Evolutionary conservation across 169 alveolate genomes (phyloP).

Genomic region (Plasmodium sp.): DNA sequence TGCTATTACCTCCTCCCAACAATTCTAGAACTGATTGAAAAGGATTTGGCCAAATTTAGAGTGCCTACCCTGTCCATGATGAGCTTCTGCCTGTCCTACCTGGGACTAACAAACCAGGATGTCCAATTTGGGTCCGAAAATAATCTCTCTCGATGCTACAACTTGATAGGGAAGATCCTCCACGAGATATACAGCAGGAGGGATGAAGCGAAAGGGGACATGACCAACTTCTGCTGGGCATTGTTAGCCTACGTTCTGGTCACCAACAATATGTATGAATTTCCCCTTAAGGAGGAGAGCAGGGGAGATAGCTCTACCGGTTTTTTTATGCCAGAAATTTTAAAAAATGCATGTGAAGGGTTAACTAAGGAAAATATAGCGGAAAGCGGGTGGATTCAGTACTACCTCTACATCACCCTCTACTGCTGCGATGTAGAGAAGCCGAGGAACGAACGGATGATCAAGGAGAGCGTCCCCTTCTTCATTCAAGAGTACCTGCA

Average conservation of each 20-base stretch:
- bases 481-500: constrained; percentile 85
- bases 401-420: constrained; percentile 82
- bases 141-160: constrained; percentile 45
- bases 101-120: constrained; percentile 82
- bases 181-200: constrained; percentile 25
- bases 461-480: constrained; percentile 85
- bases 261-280: constrained; percentile 80
- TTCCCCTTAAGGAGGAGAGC: constrained; percentile 37
- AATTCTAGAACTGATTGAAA: constrained; percentile 79
- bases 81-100: constrained; percentile 77
- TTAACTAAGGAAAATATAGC: constrained; percentile 82
- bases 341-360: constrained; percentile 67
- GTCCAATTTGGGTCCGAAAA: constrained; percentile 62
- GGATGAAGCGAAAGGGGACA: constrained; percentile 75
- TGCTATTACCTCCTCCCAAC: constrained; percentile 86
- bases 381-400: constrained; percentile 89
- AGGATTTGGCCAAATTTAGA: constrained; percentile 73
- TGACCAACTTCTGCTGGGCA: constrained; percentile 84
- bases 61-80: constrained; percentile 83
- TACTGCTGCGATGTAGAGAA: constrained; percentile 90
- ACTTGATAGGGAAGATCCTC: constrained; percentile 21
- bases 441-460: constrained; percentile 81
- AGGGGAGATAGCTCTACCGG: neutral
- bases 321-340: constrained; percentile 70
- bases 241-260: constrained; percentile 78